Conservation (phyloP, 2,329 filamentous ascomycete genomes). For the Colletotrichum chrysophilum region DNA sequence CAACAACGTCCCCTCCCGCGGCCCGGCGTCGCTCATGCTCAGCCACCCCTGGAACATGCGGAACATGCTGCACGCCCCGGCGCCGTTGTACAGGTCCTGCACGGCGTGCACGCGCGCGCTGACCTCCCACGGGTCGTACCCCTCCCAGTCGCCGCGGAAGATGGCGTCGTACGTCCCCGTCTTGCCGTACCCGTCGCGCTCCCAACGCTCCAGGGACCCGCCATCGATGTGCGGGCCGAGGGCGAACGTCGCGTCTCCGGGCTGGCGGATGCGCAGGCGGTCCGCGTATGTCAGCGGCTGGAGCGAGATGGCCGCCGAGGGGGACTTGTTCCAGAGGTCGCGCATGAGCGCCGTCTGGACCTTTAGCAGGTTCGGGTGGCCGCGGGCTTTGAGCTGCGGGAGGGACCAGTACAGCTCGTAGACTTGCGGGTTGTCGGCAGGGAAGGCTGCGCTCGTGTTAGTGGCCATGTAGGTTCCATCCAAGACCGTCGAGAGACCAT, state of each 20-base stretch:
- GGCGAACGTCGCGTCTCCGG: conserved; percentile 73
- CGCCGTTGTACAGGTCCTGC: conserved; percentile 79
- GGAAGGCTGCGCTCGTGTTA: conserved; percentile 58
- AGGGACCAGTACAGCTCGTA: conserved; percentile 80
- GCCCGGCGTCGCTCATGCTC: conserved; percentile 74
- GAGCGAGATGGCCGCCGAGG: conserved; percentile 51
- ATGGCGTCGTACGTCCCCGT: conserved; percentile 76
- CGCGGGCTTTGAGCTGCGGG: conserved; percentile 70
- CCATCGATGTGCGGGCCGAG: conserved; percentile 78
- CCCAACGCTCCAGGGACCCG: conserved; percentile 78
- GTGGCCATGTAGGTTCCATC: background rate
- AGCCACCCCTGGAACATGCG: conserved; percentile 93
- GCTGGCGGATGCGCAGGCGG: conserved; percentile 72
- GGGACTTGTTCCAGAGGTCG: conserved; percentile 62
- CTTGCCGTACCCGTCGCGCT: conserved; percentile 68
- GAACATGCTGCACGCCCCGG: conserved; percentile 84
- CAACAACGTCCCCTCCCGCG: conserved; percentile 78
- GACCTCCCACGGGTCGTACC: conserved; percentile 83
- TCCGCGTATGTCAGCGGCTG: conserved; percentile 74
- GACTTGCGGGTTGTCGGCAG: conserved; percentile 69
- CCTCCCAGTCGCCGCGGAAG: conserved; percentile 78
- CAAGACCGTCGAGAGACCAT: background rate
- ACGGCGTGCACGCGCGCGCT: conserved; percentile 70
- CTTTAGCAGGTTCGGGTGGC: conserved; percentile 66
- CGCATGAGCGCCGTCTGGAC: conserved; percentile 68